Evolutionary conservation across 2,329 filamentous ascomycete genomes (phyloP).

Genomic region (Escovopsis weberi): DNA sequence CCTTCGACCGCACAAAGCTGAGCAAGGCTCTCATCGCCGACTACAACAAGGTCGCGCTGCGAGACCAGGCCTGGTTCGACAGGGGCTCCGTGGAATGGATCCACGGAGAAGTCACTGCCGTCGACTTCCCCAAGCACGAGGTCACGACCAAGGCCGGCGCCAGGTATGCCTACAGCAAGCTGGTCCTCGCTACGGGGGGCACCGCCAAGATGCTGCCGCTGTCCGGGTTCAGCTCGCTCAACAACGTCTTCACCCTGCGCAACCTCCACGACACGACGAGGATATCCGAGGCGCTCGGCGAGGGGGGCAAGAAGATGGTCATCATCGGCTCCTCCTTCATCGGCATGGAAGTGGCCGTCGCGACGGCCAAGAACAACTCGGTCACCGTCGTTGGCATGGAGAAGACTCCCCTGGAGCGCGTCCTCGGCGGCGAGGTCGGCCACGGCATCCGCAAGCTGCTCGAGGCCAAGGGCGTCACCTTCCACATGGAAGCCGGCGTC

Average conservation of each 20-base stretch:
- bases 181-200: slow-evolving; percentile 82
- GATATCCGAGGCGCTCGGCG: slow-evolving; percentile 67
- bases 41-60: slow-evolving; percentile 59
- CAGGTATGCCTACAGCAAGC: slow-evolving; percentile 66
- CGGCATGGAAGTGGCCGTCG: slow-evolving; percentile 91
- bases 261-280: slow-evolving; percentile 60
- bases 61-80: slow-evolving; percentile 66
- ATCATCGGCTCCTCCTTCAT: slow-evolving; percentile 92
- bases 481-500: slow-evolving; percentile 67
- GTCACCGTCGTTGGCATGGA: slow-evolving; percentile 88
- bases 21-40: slow-evolving; percentile 88
- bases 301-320: slow-evolving; percentile 80
- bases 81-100: slow-evolving; percentile 42
- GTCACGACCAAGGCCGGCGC: slow-evolving; percentile 63
- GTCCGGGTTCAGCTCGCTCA: slow-evolving; percentile 70
- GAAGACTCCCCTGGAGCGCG: slow-evolving; percentile 64
- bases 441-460: slow-evolving; percentile 63
- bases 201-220: slow-evolving; percentile 62
- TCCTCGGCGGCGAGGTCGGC: slow-evolving; percentile 73
- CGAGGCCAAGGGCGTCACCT: slow-evolving; percentile 79
- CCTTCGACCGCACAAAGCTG: slow-evolving; percentile 88
- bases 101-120: slow-evolving; percentile 48
- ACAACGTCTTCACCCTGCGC: slow-evolving; percentile 77
- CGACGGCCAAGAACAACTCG: slow-evolving; percentile 62
- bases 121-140: slow-evolving; percentile 62